Conservation (phyloP, 441 rosid species). For the Erodium moschatum region DNA sequence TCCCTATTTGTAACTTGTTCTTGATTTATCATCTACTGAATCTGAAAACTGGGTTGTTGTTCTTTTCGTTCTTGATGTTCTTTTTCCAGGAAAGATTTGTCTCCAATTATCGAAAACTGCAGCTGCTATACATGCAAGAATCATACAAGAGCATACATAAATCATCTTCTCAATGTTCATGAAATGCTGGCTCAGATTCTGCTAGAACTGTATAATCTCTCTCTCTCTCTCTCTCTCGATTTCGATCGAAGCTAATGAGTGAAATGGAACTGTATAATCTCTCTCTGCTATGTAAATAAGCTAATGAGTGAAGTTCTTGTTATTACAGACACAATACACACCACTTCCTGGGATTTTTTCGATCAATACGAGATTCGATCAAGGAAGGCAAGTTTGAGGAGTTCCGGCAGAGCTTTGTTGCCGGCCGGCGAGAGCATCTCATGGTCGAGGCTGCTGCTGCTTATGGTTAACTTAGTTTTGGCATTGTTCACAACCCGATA, state of each 20-base stretch:
- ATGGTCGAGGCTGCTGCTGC: constrained; percentile 23
- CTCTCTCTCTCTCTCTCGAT: background rate
- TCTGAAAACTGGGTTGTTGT: background rate
- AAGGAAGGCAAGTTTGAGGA: constrained; percentile 44
- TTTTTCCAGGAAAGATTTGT: constrained; percentile 46
- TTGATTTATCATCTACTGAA: too few species aligned
- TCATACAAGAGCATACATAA: constrained; percentile 63
- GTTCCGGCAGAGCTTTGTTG: constrained; percentile 35
- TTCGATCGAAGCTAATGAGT: too few species aligned
- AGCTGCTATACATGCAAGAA: constrained; percentile 61
- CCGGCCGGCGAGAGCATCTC: constrained; percentile 32
- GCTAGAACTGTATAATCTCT: constrained; percentile 48
- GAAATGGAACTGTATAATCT: background rate
- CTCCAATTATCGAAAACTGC: constrained; percentile 44
- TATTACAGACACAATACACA: constrained; percentile 65
- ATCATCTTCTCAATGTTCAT: constrained; percentile 65
- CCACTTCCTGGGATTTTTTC: constrained; percentile 55
- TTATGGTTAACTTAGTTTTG: background rate
- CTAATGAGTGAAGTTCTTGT: background rate
- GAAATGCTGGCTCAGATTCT: constrained; percentile 74
- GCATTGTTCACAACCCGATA: background rate
- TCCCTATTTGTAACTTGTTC: too few species aligned
- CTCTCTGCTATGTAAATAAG: background rate
- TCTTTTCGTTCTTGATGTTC: background rate
- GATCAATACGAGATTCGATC: constrained; percentile 45